Evolutionary conservation across 495 filamentous ascomycete species (phyloP).

Genomic region (Pyrenopolyporus hunteri): DNA sequence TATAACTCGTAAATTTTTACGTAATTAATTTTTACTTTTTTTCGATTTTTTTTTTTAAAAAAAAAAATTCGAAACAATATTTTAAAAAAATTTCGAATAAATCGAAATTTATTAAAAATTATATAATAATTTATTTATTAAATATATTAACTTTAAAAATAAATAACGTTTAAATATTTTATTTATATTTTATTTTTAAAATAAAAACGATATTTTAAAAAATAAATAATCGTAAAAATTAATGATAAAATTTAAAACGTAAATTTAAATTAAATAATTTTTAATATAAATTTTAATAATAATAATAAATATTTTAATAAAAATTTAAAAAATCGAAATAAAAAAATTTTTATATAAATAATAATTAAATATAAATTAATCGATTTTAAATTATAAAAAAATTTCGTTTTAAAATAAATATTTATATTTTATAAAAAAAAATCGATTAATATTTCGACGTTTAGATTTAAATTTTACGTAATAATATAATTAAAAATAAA

Average conservation of each 20-base stretch:
- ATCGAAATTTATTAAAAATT: conserved; percentile 4
- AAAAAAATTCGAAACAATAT: no score
- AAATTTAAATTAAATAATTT: neutral
- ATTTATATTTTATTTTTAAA: conserved; percentile 2
- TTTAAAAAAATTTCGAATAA: no score
- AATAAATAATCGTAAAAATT: conserved; percentile 3
- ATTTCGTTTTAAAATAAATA: conserved; percentile 2
- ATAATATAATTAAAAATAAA: conserved; percentile 65
- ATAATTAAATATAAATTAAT: conserved; percentile 12
- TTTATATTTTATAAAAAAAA: neutral
- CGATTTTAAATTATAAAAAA: conserved; percentile 10
- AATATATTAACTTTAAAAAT: conserved; percentile 12
- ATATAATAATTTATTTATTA: conserved; percentile 10
- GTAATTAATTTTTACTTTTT: no score
- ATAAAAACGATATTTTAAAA: neutral
- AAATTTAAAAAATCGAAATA: conserved; percentile 6
- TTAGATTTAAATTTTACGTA: conserved; percentile 2
- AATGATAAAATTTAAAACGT: neutral
- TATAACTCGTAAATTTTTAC: no score
- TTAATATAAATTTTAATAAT: conserved; percentile 15
- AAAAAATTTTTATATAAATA: conserved; percentile 16
- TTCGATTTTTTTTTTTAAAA: no score
- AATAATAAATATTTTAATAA: conserved; percentile 18
- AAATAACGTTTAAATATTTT: conserved; percentile 5
- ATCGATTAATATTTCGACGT: conserved; percentile 4